A percentile compares a stretch with the other conserved stretches of the same genome.
Conservation (phyloP, 345 rosid species). For the Linum usitatissimum region DNA sequence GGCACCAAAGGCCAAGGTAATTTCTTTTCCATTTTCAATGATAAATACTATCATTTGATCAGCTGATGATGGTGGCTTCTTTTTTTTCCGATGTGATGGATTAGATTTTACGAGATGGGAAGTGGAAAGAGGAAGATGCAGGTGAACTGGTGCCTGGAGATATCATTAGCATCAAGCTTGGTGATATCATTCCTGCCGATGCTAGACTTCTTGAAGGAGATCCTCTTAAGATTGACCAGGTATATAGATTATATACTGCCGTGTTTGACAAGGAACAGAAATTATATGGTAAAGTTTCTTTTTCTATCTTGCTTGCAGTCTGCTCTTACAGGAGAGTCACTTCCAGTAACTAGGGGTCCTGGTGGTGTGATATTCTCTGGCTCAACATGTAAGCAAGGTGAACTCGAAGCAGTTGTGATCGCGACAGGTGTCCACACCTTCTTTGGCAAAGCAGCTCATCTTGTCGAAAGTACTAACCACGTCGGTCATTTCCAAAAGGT, state of each 20-base stretch:
- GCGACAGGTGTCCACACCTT: conserved; percentile 90
- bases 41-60: background rate
- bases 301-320: conserved; percentile 34
- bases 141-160: conserved; percentile 45
- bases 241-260: background rate
- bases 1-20: conserved; percentile 46
- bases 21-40: background rate
- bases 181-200: conserved; percentile 52
- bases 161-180: conserved; percentile 44
- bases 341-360: conserved; percentile 67
- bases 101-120: conserved; percentile 38
- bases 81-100: background rate
- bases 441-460: conserved; percentile 95
- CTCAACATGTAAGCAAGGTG: conserved; percentile 32
- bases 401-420: conserved; percentile 80
- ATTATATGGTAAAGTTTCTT: background rate
- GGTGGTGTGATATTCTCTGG: conserved; percentile 78
- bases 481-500: conserved; percentile 93
- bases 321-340: conserved; percentile 86
- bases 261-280: background rate
- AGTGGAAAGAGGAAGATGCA: conserved; percentile 47
- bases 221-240: conserved; percentile 57
- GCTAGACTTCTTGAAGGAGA: conserved; percentile 57
- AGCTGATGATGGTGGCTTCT: background rate
- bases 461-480: conserved; percentile 73